A percentile compares a stretch with the other conserved stretches of the same genome.
phyloP scores from a whole-genome alignment of 2,329 filamentous ascomycete species.

The Ophidiomyces ophidiicola region DNA sequence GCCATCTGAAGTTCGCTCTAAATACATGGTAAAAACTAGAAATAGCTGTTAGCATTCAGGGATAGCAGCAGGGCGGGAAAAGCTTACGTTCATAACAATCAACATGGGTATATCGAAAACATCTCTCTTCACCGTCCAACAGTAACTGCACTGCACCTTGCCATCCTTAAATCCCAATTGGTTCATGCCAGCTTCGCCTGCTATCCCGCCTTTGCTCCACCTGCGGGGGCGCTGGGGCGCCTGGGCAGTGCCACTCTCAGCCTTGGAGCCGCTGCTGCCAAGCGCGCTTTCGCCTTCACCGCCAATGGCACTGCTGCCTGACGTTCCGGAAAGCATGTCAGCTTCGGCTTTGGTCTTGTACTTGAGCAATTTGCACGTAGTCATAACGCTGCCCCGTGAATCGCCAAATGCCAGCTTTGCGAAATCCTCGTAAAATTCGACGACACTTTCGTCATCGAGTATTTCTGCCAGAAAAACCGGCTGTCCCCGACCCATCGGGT shows the following conservation, averaged over 20 bases:
- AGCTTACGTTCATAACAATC: conserved; percentile 92
- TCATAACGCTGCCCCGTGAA: conserved; percentile 70
- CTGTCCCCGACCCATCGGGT: conserved; percentile 43
- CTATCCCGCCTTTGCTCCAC: conserved; percentile 35
- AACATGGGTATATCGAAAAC: conserved; percentile 98
- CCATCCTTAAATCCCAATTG: conserved; percentile 69
- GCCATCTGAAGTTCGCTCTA: too few species aligned
- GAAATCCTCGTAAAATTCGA: conserved; percentile 94
- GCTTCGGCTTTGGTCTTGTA: conserved; percentile 63
- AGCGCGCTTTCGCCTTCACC: conserved; percentile 13
- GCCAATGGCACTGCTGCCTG: conserved; percentile 38
- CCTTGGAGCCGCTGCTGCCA: conserved; percentile 14
- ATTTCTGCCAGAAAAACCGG: conserved; percentile 86
- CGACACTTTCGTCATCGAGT: conserved; percentile 82
- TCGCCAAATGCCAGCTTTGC: conserved; percentile 85
- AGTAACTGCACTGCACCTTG: conserved; percentile 88
- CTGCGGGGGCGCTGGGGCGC: conserved; percentile 39
- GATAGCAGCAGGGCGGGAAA: neutral
- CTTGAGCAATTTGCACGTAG: conserved; percentile 75
- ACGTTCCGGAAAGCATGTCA: conserved; percentile 25
- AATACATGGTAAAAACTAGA: conserved; percentile 23
- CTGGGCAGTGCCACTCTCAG: conserved; percentile 28
- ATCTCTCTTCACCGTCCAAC: conserved; percentile 93
- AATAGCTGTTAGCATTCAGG: conserved; percentile 9
- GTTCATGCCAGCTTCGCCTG: conserved; percentile 56